phyloP scores from a whole-genome alignment of 108 stramenopile species.

The Aurantiochytrium sp. region DNA sequence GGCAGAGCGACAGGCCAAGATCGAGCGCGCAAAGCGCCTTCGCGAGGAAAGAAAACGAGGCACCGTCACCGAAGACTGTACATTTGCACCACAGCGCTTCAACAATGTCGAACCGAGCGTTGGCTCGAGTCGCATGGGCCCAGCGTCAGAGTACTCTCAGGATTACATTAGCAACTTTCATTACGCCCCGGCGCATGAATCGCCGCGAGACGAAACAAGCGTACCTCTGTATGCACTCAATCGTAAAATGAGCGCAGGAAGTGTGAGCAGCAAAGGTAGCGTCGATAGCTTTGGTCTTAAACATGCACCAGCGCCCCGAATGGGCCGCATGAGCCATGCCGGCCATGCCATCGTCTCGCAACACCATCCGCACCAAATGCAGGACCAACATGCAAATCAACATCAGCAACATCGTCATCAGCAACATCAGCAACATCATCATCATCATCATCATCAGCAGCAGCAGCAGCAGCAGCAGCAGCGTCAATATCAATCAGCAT shows the following conservation, averaged over 20 bases:
- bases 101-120: not conserved
- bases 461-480: no score
- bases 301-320: not conserved
- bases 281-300: not conserved
- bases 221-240: not conserved
- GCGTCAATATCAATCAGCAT: no score
- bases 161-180: not conserved
- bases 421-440: no score
- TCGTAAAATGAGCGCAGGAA: not conserved
- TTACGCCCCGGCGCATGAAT: not conserved
- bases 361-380: not conserved
- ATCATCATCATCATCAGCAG: no score
- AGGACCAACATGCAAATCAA: no score
- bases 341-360: not conserved
- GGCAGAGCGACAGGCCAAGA: not conserved
- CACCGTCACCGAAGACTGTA: not conserved
- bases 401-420: no score
- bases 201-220: not conserved
- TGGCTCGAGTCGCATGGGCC: not conserved
- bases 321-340: not conserved
- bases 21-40: not conserved
- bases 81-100: not conserved
- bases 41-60: constrained; percentile 1
- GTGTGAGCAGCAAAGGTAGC: not conserved
- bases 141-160: not conserved